These are phyloP conservation scores for Polyporus arcularius DNA, from an alignment of 768 basidiomycete species.

Conservation along the genomic window DNA sequence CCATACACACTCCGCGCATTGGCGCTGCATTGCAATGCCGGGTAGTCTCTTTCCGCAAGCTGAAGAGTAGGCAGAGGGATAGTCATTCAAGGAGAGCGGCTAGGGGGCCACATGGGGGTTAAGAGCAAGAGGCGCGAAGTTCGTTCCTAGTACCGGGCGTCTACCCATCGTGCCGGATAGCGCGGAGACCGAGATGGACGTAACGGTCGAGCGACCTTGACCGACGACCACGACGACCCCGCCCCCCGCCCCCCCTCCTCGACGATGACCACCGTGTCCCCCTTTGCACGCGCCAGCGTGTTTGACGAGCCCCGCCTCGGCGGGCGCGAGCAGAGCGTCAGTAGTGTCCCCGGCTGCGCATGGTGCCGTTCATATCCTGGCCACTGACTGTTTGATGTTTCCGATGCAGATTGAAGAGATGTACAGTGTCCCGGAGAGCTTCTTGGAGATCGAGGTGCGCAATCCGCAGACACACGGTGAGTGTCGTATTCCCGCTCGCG, in stretches of 20 bases:
- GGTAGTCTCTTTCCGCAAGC: no score
- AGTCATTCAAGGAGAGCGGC: no score
- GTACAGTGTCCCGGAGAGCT: conserved; percentile 97
- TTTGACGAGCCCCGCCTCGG: conserved; percentile 41
- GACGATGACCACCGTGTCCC: conserved; percentile 41
- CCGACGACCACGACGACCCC: conserved; percentile 1
- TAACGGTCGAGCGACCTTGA: background rate
- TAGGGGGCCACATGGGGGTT: no score
- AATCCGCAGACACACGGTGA: conserved; percentile 96
- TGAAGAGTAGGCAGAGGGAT: no score
- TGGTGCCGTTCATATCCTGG: conserved; percentile 35
- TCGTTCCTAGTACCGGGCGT: background rate
- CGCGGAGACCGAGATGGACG: background rate
- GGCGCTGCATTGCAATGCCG: no score
- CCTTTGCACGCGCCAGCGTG: conserved; percentile 41
- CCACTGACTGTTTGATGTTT: conserved; percentile 18
- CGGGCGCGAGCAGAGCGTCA: conserved; percentile 42
- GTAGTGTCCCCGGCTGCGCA: conserved; percentile 9
- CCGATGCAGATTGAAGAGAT: conserved; percentile 86
- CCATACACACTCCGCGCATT: no score
- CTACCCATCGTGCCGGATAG: background rate
- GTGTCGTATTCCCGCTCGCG: conserved; percentile 18
- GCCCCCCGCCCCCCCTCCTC: conserved; percentile 2
- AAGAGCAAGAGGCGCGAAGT: background rate
- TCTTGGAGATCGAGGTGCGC: conserved; percentile 95